Base-by-base conservation (phyloP, 371 early-diverging fungal species). In the Batrachochytrium dendrobatidis region DNA sequence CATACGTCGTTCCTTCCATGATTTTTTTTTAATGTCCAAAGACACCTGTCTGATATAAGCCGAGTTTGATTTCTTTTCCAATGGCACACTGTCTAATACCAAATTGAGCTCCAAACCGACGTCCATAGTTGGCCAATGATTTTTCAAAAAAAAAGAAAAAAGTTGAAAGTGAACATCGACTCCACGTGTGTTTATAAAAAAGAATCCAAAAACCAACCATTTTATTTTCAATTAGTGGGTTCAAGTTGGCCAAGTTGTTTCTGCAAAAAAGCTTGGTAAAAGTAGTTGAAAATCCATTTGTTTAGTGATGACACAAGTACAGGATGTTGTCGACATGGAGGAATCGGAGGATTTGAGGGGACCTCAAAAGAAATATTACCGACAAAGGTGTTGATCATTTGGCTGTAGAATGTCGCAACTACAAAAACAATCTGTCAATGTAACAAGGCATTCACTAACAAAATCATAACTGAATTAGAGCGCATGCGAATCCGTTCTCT, bases 401-500 rank as follows among this genome's bases (percentile, higher is more conserved):
- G 3, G 6, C 12, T 5, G 46, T 22, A 24, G 31, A 25, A 2
- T 31, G n/a, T 12, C 35, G 39, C 39, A n/a, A 12, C 12, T 39
- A n/a, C 39, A n/a, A 39, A 12, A 15, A n/a, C 39, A 39, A 12
- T 15, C 39, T 39, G 39, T 15, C 39, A 39, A 12, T n/a, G n/a
- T n/a, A 39, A 12, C n/a, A n/a, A 39, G 15, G n/a, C 39, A 12
- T 12, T n/a, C 15, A 12, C 12, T 15, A n/a, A 39, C 39, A 12
- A 39, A n/a, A 39, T n/a, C 39, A 12, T 15, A 39, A n/a, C 39
- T n/a, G n/a, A n/a, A n/a, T 18, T 39, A 86, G 99, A 61, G 99
- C 99, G 24, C 99, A 99, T 75, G 91, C 94, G 60, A 99, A 99
- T 70, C 92, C 95, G 7, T 96, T 98, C 69, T 90, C 91, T 46